phyloP scores from a whole-genome alignment of 805 yeast genomes.

The Grigorovia jiainica region DNA sequence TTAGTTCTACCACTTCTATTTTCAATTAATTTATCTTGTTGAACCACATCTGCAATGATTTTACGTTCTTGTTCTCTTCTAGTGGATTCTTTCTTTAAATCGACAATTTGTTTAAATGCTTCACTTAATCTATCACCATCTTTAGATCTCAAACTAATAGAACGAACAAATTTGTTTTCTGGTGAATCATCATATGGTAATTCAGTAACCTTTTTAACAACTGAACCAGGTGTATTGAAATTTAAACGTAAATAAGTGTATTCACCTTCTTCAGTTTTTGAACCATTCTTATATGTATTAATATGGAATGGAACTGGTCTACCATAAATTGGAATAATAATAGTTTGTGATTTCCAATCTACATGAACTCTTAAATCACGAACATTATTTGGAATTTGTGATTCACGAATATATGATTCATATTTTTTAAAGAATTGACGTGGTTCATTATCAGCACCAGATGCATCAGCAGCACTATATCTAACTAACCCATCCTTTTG shows the following conservation, averaged over 20 bases:
- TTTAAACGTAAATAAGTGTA: conserved; percentile 83
- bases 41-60: conserved; percentile 87
- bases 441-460: conserved; percentile 38
- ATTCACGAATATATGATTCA: conserved; percentile 88
- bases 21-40: conserved; percentile 81
- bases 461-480: conserved; percentile 71
- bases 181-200: conserved; percentile 86
- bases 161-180: conserved; percentile 77
- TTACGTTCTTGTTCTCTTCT: conserved; percentile 86
- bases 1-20: conserved; percentile 75
- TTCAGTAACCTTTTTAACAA: conserved; percentile 59
- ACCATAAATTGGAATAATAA: conserved; percentile 84
- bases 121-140: conserved; percentile 89
- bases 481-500: conserved; percentile 80
- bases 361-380: conserved; percentile 80
- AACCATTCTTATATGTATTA: conserved; percentile 86
- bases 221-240: conserved; percentile 85
- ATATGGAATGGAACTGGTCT: conserved; percentile 98
- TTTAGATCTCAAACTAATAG: conserved; percentile 78
- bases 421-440: conserved; percentile 71
- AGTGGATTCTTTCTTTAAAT: conserved; percentile 82
- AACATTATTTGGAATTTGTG: conserved; percentile 79
- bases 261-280: conserved; percentile 94
- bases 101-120: conserved; percentile 80
- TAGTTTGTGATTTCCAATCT: conserved; percentile 80